These are phyloP conservation scores for Tubosaeta sp. DNA, from an alignment of 768 basidiomycete species.

Conservation along the genomic window DNA sequence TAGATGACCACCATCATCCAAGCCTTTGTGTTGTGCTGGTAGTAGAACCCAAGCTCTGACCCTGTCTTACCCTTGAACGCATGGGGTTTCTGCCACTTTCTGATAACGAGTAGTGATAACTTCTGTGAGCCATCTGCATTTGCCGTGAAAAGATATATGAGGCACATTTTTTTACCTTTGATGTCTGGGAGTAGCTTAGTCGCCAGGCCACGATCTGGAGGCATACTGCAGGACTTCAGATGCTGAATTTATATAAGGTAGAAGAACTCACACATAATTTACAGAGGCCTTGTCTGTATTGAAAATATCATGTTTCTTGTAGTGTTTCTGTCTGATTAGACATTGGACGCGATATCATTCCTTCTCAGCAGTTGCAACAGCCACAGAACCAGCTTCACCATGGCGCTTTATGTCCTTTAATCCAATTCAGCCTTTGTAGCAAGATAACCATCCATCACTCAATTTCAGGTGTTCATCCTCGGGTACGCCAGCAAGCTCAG, in stretches of 20 bases:
- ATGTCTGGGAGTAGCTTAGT: not conserved
- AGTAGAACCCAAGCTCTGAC: slow-evolving; percentile 2
- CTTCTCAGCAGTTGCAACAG: not conserved
- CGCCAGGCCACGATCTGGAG: not conserved
- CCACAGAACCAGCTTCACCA: not conserved
- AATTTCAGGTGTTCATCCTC: not conserved
- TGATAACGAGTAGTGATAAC: slow-evolving; percentile 1
- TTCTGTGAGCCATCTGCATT: slow-evolving; percentile 6
- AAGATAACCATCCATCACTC: not conserved
- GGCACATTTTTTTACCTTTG: slow-evolving; percentile 1
- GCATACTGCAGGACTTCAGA: too few relatives aligned
- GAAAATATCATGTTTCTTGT: not conserved
- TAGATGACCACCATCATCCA: slow-evolving; percentile 5
- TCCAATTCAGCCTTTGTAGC: not conserved
- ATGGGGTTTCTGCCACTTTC: not conserved
- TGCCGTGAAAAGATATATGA: not conserved
- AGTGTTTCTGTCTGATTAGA: not conserved
- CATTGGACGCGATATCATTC: not conserved
- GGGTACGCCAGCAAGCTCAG: not conserved
- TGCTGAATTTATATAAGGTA: too few relatives aligned
- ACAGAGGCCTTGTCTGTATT: not conserved
- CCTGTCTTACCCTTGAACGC: slow-evolving; percentile 4
- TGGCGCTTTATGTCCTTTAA: not conserved
- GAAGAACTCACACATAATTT: too few relatives aligned
- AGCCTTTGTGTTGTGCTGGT: slow-evolving; percentile 1